phyloP scores from a whole-genome alignment of 257 asterid species.

The Coffea eugenioides region DNA sequence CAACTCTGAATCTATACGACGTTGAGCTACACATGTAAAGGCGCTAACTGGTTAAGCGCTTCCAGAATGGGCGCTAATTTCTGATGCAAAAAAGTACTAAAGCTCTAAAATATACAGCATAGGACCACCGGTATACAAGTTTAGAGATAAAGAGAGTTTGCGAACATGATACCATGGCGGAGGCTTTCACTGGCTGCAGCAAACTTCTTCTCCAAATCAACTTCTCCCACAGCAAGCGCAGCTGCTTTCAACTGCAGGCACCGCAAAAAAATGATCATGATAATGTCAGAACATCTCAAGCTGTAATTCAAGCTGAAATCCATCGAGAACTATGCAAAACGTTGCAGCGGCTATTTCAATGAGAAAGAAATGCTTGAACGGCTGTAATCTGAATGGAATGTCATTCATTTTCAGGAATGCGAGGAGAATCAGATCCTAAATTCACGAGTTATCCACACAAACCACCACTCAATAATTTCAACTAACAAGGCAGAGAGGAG shows the following conservation, averaged over 20 bases:
- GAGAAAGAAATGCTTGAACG: neutral
- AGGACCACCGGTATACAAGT: neutral
- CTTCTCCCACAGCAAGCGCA: constrained; percentile 94
- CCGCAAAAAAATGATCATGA: neutral
- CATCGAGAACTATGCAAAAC: neutral
- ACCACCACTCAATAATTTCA: neutral
- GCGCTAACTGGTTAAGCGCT: neutral
- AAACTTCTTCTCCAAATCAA: constrained; percentile 72
- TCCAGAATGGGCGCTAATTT: constrained; percentile 2
- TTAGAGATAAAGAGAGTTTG: constrained; percentile 85
- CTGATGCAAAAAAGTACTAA: neutral
- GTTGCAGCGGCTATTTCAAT: neutral
- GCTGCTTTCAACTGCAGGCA: constrained; percentile 76
- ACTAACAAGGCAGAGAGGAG: neutral
- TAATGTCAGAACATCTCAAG: neutral
- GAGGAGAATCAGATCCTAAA: neutral
- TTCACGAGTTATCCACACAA: neutral
- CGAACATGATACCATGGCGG: constrained; percentile 96
- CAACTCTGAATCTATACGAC: neutral
- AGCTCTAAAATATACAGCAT: constrained; percentile 9
- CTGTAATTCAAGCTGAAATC: neutral
- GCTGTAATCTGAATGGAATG: neutral
- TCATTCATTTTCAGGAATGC: neutral
- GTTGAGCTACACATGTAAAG: neutral
- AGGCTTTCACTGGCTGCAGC: constrained; percentile 85